Evolutionary conservation across 2,329 filamentous ascomycete genomes (phyloP), one percentile per base, ranked within the genome.

Genomic region (Aspergillus fumigatus): DNA sequence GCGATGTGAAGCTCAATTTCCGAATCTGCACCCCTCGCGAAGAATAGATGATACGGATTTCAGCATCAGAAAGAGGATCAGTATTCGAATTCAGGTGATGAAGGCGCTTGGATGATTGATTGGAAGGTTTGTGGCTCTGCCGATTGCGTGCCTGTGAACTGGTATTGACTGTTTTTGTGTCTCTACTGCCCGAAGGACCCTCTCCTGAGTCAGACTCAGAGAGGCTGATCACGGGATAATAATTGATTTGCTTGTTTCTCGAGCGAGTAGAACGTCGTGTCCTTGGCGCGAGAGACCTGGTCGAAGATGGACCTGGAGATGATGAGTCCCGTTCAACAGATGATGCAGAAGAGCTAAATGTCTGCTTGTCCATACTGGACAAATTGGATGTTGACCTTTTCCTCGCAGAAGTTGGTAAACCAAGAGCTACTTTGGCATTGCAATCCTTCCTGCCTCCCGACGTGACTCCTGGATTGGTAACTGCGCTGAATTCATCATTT

Each of bases 171-270:
- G n/a, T 19, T 4, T 7, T 40, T 27, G 5, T 23, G 47, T 26
- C 8, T 19, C 10, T 21, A 51, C 32, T 23, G 27, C 41, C 56
- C 38, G 41, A 51, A 26, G 43, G 48, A 25, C 60, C 57, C 7
- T 59, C 56, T 17, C 61, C 62, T 19, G 60, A 55, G 9, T 61
- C 63, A 17, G 53, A 54, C 3, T 59, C 54, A 3, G 40, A 53
- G 41, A 68, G 59, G 6, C 58, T 53, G 6, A 59, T 32, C 29
- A 56, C 64, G 14, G 64, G 55, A 50, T 69, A 74, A 50, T 75
- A 75, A 21, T 74, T 74, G 1, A 17, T 48, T 2, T 71, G 70
- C 3, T 62, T 65, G 5, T 51, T 64, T 54, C 60, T 65, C 38
- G 62, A 55, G 19, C 73, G 67, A 53, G 56, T 50, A 29, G 71